Conservation (phyloP, 441 rosid genomes). For the Populus hybrid region DNA sequence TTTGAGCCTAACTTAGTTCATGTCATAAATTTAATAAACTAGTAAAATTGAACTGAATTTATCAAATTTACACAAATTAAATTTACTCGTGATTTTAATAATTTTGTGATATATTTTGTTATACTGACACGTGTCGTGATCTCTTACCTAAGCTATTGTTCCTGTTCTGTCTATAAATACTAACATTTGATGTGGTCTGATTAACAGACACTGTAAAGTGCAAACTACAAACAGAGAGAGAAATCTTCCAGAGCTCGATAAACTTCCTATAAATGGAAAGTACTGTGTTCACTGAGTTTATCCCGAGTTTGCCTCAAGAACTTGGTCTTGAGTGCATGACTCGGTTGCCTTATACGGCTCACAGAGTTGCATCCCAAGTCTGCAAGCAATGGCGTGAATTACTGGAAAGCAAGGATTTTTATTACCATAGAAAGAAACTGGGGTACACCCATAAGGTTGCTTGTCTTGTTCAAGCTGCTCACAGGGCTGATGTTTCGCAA, state of each 20-base stretch:
- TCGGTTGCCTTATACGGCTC: constrained; percentile 38
- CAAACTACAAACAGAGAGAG: background rate
- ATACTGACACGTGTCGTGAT: background rate
- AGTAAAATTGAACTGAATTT: rapidly evolving
- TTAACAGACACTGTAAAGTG: background rate
- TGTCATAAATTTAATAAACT: no score
- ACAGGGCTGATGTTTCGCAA: background rate
- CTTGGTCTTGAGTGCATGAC: constrained; percentile 47
- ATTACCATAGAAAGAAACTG: constrained; percentile 28
- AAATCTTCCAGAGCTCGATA: background rate
- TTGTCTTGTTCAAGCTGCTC: constrained; percentile 42
- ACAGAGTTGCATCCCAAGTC: constrained; percentile 36
- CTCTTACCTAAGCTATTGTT: background rate
- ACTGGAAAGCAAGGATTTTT: constrained; percentile 35
- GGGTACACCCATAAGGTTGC: constrained; percentile 32
- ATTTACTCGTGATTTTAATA: no score
- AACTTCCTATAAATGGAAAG: background rate
- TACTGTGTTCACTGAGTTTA: constrained; percentile 15
- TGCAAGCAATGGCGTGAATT: constrained; percentile 41
- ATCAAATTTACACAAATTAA: no score
- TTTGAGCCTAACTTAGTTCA: rapidly evolving
- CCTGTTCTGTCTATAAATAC: background rate
- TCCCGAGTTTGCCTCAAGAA: constrained; percentile 48
- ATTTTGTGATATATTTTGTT: no score
- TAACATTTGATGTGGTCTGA: background rate